phyloP scores from a whole-genome alignment of 1,284 basidiomycete genomes.

The Sporisorium iseilematis-ciliati region DNA sequence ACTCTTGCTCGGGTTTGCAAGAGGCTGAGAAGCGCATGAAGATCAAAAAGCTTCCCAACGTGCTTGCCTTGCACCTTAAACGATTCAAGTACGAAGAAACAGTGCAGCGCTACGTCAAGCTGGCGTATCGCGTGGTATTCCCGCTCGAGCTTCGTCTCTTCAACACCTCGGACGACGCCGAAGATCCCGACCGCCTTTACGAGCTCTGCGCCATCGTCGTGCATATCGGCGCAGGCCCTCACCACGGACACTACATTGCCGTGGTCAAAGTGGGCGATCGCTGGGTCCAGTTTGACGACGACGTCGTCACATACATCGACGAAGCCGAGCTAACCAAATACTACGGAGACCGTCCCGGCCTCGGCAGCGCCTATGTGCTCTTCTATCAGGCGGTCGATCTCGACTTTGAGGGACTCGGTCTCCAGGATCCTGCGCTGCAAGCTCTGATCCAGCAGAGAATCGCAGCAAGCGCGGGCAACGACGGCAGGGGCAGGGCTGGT shows the following conservation, averaged over 20 bases:
- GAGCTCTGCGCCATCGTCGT: slow-evolving; percentile 95
- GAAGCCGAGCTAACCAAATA: slow-evolving; percentile 91
- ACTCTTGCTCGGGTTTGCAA: slow-evolving; percentile 93
- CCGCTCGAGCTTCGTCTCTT: slow-evolving; percentile 92
- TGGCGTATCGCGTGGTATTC: slow-evolving; percentile 95
- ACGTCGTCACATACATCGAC: slow-evolving; percentile 86
- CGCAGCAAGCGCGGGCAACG: slow-evolving; percentile 2
- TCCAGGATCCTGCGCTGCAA: slow-evolving; percentile 33
- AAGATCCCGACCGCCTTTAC: slow-evolving; percentile 87
- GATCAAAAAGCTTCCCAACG: slow-evolving; percentile 92
- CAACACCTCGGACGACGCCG: slow-evolving; percentile 94
- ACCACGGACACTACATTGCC: slow-evolving; percentile 97
- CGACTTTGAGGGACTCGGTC: slow-evolving; percentile 52
- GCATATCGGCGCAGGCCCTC: slow-evolving; percentile 94
- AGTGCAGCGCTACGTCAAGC: slow-evolving; percentile 87
- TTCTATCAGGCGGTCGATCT: slow-evolving; percentile 93
- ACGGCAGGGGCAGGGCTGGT: slow-evolving; percentile 30
- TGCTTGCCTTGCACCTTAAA: slow-evolving; percentile 94
- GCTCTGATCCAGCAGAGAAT: slow-evolving; percentile 22
- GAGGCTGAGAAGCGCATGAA: slow-evolving; percentile 99
- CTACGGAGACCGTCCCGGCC: slow-evolving; percentile 85
- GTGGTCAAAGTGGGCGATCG: slow-evolving; percentile 84
- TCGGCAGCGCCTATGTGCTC: slow-evolving; percentile 93
- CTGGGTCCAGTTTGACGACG: slow-evolving; percentile 97
- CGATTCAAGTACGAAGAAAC: slow-evolving; percentile 98